Conservation (phyloP, 768 basidiomycete species). For the Russula compacta region DNA sequence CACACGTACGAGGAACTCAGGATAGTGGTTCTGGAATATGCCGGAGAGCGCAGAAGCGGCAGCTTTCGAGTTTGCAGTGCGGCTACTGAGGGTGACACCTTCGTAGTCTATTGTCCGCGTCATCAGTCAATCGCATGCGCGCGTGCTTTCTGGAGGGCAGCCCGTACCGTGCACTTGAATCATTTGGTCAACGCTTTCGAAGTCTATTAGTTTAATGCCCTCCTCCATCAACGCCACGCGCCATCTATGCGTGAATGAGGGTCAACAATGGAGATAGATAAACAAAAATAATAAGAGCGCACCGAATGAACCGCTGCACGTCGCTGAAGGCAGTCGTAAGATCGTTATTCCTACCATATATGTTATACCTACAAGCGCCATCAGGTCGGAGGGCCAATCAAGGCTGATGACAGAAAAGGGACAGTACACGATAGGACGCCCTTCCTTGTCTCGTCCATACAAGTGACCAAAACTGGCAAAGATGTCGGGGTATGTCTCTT, state of each 20-base stretch:
- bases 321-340: constrained; percentile 68
- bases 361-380: constrained; percentile 48
- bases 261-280: background rate
- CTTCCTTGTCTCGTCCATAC: constrained; percentile 62
- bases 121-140: background rate
- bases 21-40: constrained; percentile 72
- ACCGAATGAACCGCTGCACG: constrained; percentile 68
- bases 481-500: constrained; percentile 35
- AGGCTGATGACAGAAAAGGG: background rate
- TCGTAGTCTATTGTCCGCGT: constrained; percentile 48
- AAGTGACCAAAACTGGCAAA: constrained; percentile 50
- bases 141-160: no score
- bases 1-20: constrained; percentile 57
- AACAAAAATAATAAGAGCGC: constrained; percentile 6
- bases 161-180: constrained; percentile 20
- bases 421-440: constrained; percentile 60
- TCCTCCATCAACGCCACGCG: constrained; percentile 71
- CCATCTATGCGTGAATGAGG: constrained; percentile 41
- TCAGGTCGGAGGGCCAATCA: background rate
- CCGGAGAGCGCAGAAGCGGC: constrained; percentile 66
- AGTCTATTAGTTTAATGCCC: constrained; percentile 54
- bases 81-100: constrained; percentile 55
- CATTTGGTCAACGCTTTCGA: constrained; percentile 44
- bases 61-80: constrained; percentile 66
- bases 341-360: constrained; percentile 66